Evolutionary conservation across 768 basidiomycete species (phyloP).

Genomic region (Termitomyces titanicus): DNA sequence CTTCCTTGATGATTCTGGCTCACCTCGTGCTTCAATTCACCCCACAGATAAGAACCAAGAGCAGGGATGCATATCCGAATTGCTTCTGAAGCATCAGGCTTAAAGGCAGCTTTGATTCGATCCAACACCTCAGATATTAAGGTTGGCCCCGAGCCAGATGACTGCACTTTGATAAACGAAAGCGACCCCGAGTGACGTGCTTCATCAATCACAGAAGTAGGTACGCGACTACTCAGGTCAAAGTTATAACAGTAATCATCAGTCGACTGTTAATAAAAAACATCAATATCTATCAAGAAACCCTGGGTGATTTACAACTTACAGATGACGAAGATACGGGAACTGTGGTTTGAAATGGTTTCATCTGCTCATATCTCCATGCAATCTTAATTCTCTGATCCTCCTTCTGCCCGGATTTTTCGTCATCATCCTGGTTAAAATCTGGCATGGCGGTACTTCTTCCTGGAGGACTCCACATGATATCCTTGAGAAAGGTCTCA

Average conservation of each 20-base stretch:
- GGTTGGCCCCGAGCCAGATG: slow-evolving; percentile 3
- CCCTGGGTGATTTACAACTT: slow-evolving; percentile 15
- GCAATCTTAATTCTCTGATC: slow-evolving; percentile 86
- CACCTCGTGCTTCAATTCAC: slow-evolving; percentile 56
- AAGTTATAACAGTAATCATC: slow-evolving; percentile 69
- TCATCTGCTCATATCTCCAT: slow-evolving; percentile 95
- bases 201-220: slow-evolving; percentile 43
- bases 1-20: slow-evolving; percentile 14
- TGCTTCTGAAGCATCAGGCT: slow-evolving; percentile 20
- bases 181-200: slow-evolving; percentile 39
- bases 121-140: slow-evolving; percentile 20
- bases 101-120: slow-evolving; percentile 26
- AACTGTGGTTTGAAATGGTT: slow-evolving; percentile 86
- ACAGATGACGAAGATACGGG: slow-evolving; percentile 45
- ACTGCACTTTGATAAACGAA: slow-evolving; percentile 14
- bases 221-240: slow-evolving; percentile 67
- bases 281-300: background rate
- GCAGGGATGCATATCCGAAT: slow-evolving; percentile 61
- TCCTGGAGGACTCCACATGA: slow-evolving; percentile 76
- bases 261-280: slow-evolving; percentile 32
- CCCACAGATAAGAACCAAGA: slow-evolving; percentile 69
- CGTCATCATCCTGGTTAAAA: slow-evolving; percentile 20
- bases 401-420: slow-evolving; percentile 30
- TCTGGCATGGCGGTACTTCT: slow-evolving; percentile 3
- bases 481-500: slow-evolving; percentile 55